phyloP scores from a whole-genome alignment of 257 asterid genomes.

The Linderniella brevidens region DNA sequence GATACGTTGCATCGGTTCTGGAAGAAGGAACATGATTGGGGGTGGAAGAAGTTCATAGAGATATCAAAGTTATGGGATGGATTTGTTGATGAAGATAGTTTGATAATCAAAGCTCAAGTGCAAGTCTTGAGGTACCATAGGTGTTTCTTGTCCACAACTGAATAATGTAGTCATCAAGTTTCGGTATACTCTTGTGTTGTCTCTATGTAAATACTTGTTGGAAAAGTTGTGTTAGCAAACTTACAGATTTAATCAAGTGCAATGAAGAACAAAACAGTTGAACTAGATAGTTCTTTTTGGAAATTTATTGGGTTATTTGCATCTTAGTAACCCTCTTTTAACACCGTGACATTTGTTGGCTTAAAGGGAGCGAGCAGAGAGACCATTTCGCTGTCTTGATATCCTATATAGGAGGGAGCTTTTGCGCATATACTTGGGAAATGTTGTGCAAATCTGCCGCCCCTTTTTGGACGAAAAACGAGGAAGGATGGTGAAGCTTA shows the following conservation, averaged over 20 bases:
- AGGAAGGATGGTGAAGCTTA: conserved; percentile 18
- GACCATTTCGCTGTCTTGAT: conserved; percentile 91
- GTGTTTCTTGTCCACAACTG: neutral
- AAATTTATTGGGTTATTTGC: conserved; percentile 11
- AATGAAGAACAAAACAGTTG: neutral
- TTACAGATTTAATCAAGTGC: neutral
- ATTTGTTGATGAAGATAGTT: conserved; percentile 70
- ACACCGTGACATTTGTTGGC: too few relatives aligned
- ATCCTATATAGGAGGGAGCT: conserved; percentile 85
- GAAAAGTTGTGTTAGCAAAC: too few relatives aligned
- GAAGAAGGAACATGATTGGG: conserved; percentile 98
- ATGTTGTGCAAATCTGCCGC: conserved; percentile 20
- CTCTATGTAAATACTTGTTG: too few relatives aligned
- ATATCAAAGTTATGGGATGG: conserved; percentile 75
- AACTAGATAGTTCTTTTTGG: too few relatives aligned
- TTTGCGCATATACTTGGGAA: conserved; percentile 41
- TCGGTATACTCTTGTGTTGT: too few relatives aligned
- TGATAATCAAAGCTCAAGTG: conserved; percentile 88
- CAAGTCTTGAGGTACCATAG: conserved; percentile 63
- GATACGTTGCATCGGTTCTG: conserved; percentile 91
- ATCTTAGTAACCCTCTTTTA: conserved; percentile 10
- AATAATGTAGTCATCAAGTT: too few relatives aligned
- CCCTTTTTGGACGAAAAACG: conserved; percentile 18
- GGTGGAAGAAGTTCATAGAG: conserved; percentile 99
- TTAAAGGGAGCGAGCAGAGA: conserved; percentile 64